Conservation (phyloP, 179 eudicot species). For the Monotropa hypopitys region DNA sequence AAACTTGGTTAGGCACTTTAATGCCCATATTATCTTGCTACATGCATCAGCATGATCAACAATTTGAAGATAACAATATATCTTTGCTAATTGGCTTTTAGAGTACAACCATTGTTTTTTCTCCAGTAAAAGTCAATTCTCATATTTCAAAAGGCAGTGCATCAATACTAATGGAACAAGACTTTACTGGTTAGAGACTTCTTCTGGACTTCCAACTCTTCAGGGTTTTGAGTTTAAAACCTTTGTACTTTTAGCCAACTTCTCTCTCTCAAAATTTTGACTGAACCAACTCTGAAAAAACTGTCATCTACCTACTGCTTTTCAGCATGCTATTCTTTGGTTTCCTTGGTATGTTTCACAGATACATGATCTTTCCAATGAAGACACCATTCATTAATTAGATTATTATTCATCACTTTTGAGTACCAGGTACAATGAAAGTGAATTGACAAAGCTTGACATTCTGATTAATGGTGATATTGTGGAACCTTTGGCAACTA, state of each 20-base stretch:
- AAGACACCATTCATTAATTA: not conserved
- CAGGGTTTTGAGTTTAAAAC: not conserved
- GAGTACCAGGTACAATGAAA: slow-evolving; percentile 63
- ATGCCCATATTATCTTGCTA: not conserved
- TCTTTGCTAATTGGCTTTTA: not conserved
- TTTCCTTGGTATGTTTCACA: not conserved
- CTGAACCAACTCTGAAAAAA: not conserved
- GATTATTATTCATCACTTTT: not conserved
- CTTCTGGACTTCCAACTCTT: not conserved
- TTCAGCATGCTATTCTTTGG: not conserved
- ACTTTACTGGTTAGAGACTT: not conserved
- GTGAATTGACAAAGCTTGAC: slow-evolving; percentile 88
- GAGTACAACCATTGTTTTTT: not conserved
- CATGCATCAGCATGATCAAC: not conserved
- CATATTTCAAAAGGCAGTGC: not conserved
- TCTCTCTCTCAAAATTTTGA: not conserved
- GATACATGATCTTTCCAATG: no score
- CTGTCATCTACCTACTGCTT: not conserved
- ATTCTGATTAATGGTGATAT: slow-evolving; percentile 72
- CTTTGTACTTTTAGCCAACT: not conserved
- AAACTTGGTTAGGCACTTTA: not conserved
- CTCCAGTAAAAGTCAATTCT: not conserved
- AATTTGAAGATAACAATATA: not conserved
- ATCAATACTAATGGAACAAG: not conserved
- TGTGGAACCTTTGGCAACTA: slow-evolving; percentile 92